Conservation (phyloP, 768 basidiomycete species). For the Suillus decipiens region DNA sequence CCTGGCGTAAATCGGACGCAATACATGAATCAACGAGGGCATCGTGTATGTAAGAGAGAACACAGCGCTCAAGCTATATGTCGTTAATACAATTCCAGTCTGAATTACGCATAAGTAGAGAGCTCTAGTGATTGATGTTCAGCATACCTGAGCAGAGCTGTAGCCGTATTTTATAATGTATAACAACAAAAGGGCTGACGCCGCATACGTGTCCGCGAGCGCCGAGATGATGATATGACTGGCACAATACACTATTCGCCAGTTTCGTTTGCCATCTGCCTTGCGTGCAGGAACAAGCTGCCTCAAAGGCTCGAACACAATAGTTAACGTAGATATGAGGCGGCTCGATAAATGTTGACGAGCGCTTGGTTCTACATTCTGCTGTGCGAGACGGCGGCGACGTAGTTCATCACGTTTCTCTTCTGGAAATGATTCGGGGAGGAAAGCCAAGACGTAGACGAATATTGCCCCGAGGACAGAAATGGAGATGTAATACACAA, state of each 20-base stretch:
- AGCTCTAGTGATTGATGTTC: background rate
- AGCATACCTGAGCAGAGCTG: constrained; percentile 28
- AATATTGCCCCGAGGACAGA: constrained; percentile 18
- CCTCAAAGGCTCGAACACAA: constrained; percentile 28
- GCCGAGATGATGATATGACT: constrained; percentile 26
- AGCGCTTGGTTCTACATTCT: background rate
- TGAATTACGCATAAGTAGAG: constrained; percentile 10
- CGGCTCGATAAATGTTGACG: background rate
- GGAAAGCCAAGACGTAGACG: constrained; percentile 24
- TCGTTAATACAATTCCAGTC: constrained; percentile 31
- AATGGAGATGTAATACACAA: constrained; percentile 24
- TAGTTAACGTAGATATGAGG: constrained; percentile 5
- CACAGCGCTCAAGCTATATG: constrained; percentile 17
- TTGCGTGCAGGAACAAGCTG: constrained; percentile 22
- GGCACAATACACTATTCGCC: constrained; percentile 33
- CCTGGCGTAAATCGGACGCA: constrained; percentile 29
- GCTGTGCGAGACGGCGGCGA: constrained; percentile 7
- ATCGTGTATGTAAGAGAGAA: constrained; percentile 22
- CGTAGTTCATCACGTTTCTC: constrained; percentile 23
- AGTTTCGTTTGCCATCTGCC: constrained; percentile 24
- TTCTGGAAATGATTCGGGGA: constrained; percentile 35
- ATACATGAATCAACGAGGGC: constrained; percentile 25
- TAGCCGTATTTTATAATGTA: constrained; percentile 29
- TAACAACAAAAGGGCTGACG: constrained; percentile 23
- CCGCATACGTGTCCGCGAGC: constrained; percentile 18